Conservation (phyloP, 192 early-diverging fungal genomes). For the Coemansia sp. region DNA sequence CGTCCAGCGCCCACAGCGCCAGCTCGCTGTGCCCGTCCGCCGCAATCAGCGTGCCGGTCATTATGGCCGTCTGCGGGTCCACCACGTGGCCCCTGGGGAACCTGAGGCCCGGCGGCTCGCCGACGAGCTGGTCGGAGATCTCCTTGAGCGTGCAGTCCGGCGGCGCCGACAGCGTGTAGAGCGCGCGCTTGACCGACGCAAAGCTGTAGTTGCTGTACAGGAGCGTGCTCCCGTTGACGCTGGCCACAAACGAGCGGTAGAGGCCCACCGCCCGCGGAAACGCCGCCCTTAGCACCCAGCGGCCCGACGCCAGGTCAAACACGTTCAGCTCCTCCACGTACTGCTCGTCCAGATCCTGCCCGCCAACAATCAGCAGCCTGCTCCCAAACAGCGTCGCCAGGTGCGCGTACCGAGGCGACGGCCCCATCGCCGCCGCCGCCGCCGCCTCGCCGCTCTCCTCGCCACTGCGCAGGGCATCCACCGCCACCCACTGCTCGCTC, state of each 20-base stretch:
- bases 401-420: slow-evolving; percentile 76
- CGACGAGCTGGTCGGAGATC: slow-evolving; percentile 66
- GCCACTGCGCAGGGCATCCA: slow-evolving; percentile 18
- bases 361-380: slow-evolving; percentile 67
- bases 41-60: slow-evolving; percentile 69
- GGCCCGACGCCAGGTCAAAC: slow-evolving; percentile 65
- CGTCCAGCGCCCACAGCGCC: slow-evolving; percentile 70
- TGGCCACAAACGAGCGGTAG: slow-evolving; percentile 74
- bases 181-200: slow-evolving; percentile 66
- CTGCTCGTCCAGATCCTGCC: slow-evolving; percentile 73
- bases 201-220: slow-evolving; percentile 80
- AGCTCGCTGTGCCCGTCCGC: slow-evolving; percentile 65
- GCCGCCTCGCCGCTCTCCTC: neutral
- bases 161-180: slow-evolving; percentile 68
- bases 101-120: slow-evolving; percentile 71
- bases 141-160: slow-evolving; percentile 61
- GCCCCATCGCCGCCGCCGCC: slow-evolving; percentile 46
- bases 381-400: slow-evolving; percentile 65
- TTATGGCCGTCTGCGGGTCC: slow-evolving; percentile 65
- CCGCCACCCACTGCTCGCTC: slow-evolving; percentile 54
- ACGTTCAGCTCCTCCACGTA: slow-evolving; percentile 80
- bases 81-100: slow-evolving; percentile 73
- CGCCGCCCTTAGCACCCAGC: slow-evolving; percentile 64
- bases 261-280: slow-evolving; percentile 75
- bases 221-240: slow-evolving; percentile 60